phyloP scores from a whole-genome alignment of 1,284 basidiomycete genomes.

The Ceratobasidium papillatum region DNA sequence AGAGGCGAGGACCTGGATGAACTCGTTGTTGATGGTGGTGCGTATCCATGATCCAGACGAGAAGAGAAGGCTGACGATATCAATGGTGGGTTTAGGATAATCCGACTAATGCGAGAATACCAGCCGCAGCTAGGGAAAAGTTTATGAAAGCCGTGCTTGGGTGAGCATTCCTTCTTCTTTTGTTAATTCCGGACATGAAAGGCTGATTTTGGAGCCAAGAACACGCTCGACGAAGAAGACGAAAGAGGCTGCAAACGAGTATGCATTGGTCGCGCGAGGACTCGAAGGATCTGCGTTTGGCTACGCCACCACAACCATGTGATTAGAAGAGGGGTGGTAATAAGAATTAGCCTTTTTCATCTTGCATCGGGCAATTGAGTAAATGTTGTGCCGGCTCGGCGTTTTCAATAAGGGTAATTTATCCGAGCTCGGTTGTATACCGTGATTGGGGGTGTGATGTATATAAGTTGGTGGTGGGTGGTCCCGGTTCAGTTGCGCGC shows the following conservation, averaged over 20 bases:
- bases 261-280: conserved; percentile 75
- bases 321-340: conserved; percentile 1
- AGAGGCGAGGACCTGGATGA: conserved; percentile 73
- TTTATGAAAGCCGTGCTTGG: conserved; percentile 77
- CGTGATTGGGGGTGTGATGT: neutral
- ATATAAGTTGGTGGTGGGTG: neutral
- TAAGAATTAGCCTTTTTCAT: neutral
- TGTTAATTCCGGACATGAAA: neutral
- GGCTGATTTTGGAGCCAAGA: conserved; percentile 39
- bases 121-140: conserved; percentile 73
- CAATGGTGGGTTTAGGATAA: conserved; percentile 45
- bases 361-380: neutral
- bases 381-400: neutral
- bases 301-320: conserved; percentile 60
- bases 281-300: conserved; percentile 80
- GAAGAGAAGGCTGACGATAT: neutral
- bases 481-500: neutral
- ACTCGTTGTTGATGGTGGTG: conserved; percentile 74
- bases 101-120: conserved; percentile 53
- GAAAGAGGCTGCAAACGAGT: conserved; percentile 78
- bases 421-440: neutral
- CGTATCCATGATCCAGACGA: conserved; percentile 49
- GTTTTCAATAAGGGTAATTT: neutral
- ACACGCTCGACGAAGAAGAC: conserved; percentile 64
- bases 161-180: conserved; percentile 56